Base-by-base conservation (phyloP, 371 early-diverging fungal genomes). In the Choanephora cucurbitarum region DNA sequence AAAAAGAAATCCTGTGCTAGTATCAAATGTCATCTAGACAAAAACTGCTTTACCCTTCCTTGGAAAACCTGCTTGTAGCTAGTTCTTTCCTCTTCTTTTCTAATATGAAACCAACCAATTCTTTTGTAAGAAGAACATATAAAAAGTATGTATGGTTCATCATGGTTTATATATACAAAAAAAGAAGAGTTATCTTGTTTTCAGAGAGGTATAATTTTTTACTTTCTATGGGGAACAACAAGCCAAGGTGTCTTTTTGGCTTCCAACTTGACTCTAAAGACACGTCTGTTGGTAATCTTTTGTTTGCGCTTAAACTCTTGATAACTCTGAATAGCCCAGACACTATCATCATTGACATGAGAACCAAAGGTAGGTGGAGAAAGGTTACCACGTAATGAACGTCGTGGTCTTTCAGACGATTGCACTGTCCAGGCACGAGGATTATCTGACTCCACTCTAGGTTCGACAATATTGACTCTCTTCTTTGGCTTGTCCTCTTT, bases 321-420 rank as follows among this genome's bases (percentile, higher is more conserved):
- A 3, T 23, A 3, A 18, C 33, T 44, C 1, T n/a, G 32, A 14
- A 59, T 32, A 14, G 18, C 34, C 73, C 73, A 73, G 7, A 53
- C 23, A 22, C 54, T 60, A 28, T 37, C 39, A 43, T 73, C 63
- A 10, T 63, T 60, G 13, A 73, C 50, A 33, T 67, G 60, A 18
- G 70, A 65, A 37, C 58, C 32, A 47, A 57, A 64, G 5, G 73
- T 73, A 0, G 65, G 62, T 15, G 73, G 73, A 14, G 73, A 73
- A 15, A 63, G 17, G n/a, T 67, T 62, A 7, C 73, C 73, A 22
- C 67, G 70, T n/a, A 73, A 49, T 0, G 73, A 73, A 42, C 60
- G 57, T 13, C 42, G 49, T 4, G 67, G 54, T 17, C 58, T 44
- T 5, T 50, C 42, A 1, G 60, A n/a, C 1, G 65, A 42, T 44